Evolutionary conservation across 345 rosid species (phyloP), one percentile per base, ranked within the genome.

Genomic region (Adansonia digitata): DNA sequence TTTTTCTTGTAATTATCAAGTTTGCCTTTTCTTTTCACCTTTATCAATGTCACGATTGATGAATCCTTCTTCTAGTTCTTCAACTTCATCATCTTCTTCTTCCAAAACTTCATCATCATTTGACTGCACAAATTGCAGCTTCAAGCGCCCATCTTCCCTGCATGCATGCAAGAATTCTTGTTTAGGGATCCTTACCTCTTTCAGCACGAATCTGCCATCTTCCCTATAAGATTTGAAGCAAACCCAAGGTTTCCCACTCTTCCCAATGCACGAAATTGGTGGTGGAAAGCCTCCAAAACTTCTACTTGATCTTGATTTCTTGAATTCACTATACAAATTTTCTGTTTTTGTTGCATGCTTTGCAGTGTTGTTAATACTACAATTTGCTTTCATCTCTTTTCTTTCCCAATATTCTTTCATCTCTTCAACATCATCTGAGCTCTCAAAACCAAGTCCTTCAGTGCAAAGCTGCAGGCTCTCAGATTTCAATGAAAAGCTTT

Each of bases 371-470:
- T 12, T 39, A 0, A 5, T 40, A 17, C 29, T 15, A 35, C 83
- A 11, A 11, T 40, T 80, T 45, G 15, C 49, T 45, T 51, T 66
- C 69, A 72, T 74, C 74, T 70, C 84, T 59, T 39, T 53, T 52
- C 51, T 59, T 55, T 77, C 56, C 84, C 79, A 18, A 1, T 69
- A 78, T 78, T 82, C 69, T 42, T 82, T 70, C 14, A 74, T 72
- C 51, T 89, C 90, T 62, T 85, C 90, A 4, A 88, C 86, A 46
- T 84, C 92, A 64, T 84, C 94, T n/a, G 83, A 91, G 78, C 97
- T 94, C 80, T 94, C 98, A 45, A 89, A 92, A 34, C 97, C 98
- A 17, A 94, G 88, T 29, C 98, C 97, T 79, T 94, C 98, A 0
- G 97, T 94, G 84, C 98, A 94, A 1, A 94, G 85, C 69, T 94